phyloP scores from a whole-genome alignment of 768 basidiomycete species.

The Tulasnella sp. region DNA sequence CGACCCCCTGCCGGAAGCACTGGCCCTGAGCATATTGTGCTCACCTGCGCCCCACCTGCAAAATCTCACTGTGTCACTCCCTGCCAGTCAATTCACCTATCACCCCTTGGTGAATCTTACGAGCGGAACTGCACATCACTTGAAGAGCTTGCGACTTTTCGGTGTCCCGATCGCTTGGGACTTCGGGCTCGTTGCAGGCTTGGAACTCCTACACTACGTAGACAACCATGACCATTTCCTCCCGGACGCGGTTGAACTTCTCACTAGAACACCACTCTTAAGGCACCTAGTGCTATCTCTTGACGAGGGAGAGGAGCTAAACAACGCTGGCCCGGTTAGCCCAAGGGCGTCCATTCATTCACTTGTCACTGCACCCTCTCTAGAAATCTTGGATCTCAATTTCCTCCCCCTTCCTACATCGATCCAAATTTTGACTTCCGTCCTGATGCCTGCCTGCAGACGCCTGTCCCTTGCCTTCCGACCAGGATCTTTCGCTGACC shows the following conservation, averaged over 20 bases:
- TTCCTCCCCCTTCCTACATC: neutral
- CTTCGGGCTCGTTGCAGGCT: neutral
- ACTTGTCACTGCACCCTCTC: neutral
- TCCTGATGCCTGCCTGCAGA: neutral
- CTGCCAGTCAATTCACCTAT: neutral
- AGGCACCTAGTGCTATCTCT: neutral
- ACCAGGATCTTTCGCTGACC: neutral
- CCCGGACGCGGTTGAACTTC: neutral
- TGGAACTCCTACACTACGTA: neutral
- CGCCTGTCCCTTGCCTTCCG: neutral
- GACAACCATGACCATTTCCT: neutral
- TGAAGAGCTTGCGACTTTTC: neutral
- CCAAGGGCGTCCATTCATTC: neutral
- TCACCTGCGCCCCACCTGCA: neutral
- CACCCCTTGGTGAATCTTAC: neutral
- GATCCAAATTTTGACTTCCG: neutral
- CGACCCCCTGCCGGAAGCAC: too few species aligned
- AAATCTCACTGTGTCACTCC: neutral
- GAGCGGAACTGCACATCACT: neutral
- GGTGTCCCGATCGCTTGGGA: neutral
- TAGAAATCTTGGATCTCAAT: neutral
- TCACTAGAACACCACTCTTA: neutral
- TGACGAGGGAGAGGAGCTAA: too few species aligned
- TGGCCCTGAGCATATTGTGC: neutral
- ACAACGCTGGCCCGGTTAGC: neutral